Percentiles rank a stretch among this genome's conserved stretches.
phyloP scores from a whole-genome alignment of 2,329 filamentous ascomycete genomes.

The Exophiala mesophila region DNA sequence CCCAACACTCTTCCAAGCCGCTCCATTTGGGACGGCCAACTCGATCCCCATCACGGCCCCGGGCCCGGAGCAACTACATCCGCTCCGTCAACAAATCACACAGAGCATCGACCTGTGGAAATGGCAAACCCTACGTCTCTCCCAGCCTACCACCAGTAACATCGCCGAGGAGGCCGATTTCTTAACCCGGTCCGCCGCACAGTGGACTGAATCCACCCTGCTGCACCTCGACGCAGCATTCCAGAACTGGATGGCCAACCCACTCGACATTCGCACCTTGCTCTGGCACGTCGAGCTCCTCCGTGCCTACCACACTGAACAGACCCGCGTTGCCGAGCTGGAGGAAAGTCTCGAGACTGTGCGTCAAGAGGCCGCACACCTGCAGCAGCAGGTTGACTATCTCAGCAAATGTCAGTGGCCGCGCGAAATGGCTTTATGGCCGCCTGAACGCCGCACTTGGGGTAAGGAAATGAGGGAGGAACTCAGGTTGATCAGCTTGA shows the following conservation, averaged over 20 bases:
- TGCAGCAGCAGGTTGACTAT: conserved; percentile 44
- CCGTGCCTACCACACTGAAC: conserved; percentile 43
- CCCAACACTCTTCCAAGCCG: conserved; percentile 69
- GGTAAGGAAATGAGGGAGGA: conserved; percentile 26
- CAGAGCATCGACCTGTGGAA: conserved; percentile 65
- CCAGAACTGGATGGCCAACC: conserved; percentile 66
- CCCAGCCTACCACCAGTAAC: conserved; percentile 20
- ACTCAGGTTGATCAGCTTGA: conserved; percentile 19
- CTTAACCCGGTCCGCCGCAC: conserved; percentile 31
- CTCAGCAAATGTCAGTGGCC: conserved; percentile 46
- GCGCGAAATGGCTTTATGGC: conserved; percentile 45
- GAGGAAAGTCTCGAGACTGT: conserved; percentile 41
- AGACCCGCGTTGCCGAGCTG: conserved; percentile 40
- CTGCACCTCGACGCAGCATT: conserved; percentile 75
- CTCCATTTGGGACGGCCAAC: conserved; percentile 68
- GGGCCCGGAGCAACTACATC: conserved; percentile 66
- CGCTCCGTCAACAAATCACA: conserved; percentile 62
- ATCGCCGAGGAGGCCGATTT: conserved; percentile 33
- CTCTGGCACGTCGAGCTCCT: conserved; percentile 45
- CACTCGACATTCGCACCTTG: conserved; percentile 44
- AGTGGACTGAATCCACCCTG: conserved; percentile 63
- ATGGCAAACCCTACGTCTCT: conserved; percentile 36
- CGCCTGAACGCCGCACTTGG: conserved; percentile 40
- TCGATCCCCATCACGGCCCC: conserved; percentile 81
- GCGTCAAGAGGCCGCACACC: conserved; percentile 45